Base-by-base conservation (phyloP, 106 monocot species). In the Phalaenopsis aphrodite region DNA sequence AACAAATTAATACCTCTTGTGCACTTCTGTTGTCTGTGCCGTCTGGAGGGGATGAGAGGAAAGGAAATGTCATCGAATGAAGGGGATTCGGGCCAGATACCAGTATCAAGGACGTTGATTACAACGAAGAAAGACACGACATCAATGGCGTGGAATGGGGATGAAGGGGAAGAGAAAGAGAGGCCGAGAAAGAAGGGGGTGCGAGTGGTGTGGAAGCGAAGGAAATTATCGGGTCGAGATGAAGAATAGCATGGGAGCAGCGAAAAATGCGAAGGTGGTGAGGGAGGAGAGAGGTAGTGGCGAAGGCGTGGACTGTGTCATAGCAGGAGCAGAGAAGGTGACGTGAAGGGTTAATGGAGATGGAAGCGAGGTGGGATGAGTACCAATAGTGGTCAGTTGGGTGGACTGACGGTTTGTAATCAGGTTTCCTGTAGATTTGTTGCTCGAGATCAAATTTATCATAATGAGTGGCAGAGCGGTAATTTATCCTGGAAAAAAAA, bases 71-170 rank as follows among this genome's bases (percentile, higher is more conserved):
- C 90, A 56, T 41, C 6, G 84, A 88, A 90, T 78, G 87, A 88
- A 1, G 36, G 46, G 9, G 79, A 79, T 72, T 88, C 87, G 42
- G 90, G 90, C 90, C 90, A 90, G 14, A 88, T 81, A 45, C 90
- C 90, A n/a, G 90, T 90, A 74, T 90, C 90, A 42, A 90, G 80
- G 19, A 90, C 84, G 41, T 85, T 87, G 43, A 90, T 42, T 64
- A 90, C 79, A 61, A 88, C 87, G 47, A 84, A 83, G 8, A 12
- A 16, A 19, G 69, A 5, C 52, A 81, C 56, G 55, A 52, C 43
- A 58, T 58, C n/a, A n/a, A 74, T 52, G 69, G 72, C 43, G 71
- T 17, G 42, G 39, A 38, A 41, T 39, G 72, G 46, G 12, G 82
- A 58, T 16, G 67, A 19, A 80, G 72, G 36, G 78, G 30, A 3